Evolutionary conservation across 306 rosid genomes (phyloP), one percentile per base, ranked within the genome.

Genomic region (Lupinus albus): DNA sequence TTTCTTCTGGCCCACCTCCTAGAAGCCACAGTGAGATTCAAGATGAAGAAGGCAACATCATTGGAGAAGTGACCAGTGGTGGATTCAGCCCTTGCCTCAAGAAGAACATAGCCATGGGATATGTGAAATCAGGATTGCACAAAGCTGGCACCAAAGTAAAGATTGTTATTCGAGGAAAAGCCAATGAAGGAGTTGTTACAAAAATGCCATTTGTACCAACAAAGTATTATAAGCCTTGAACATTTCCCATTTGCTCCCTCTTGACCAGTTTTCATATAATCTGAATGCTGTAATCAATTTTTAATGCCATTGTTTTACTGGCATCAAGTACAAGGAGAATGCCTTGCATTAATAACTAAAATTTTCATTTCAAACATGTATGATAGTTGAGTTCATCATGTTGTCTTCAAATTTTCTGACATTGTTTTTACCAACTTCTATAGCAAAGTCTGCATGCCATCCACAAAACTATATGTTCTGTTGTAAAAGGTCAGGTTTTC

Each of bases 141-240:
- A 94, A 94, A 66, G 81, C 91, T 6, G 96, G 97, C 57, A 90
- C 96, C 85, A 90, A 94, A 81, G 95, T 85, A 41, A 90, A 94
- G 90, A 85, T 94, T 38, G 17, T 87, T 36, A 76, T 90, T 65
- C 82, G 99, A 76, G 99, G 96, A 73, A 94, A 94, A 84, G 50
- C 82, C 68, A 85, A 90, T 28, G 99, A 94, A 72, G 99, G 97
- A 35, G 86, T 83, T 51, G 89, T 90, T 72, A 88, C 99, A 5
- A 94, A 90, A 76, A 88, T 94, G 97, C 99, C 97, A 12, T 93
- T 93, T 64, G 97, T 93, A 46, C 95, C 99, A 36, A 82, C 99
- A 70, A 93, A 85, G 59, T 93, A 93, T 92, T 93, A 90, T 73
- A 93, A 88, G 95, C 99, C 96, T 11, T 41, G 28, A 17, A 72